A percentile compares a stretch with the other conserved stretches of the same genome.
Conservation (phyloP, 139 green algal genomes). For the Chlamydomonas schloesseri region DNA sequence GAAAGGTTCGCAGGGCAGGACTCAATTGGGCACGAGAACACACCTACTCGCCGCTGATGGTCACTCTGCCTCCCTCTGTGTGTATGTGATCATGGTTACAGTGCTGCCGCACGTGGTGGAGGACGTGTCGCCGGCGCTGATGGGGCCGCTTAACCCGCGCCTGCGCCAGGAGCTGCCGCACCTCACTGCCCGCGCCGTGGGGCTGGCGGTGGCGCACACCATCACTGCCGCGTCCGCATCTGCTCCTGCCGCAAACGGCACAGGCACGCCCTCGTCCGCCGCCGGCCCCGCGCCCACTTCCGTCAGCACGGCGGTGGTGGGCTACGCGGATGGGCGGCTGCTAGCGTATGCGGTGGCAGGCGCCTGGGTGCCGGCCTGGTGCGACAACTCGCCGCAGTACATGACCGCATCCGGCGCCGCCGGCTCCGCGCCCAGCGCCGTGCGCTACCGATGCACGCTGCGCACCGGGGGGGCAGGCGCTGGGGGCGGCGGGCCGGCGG, state of each 20-base stretch:
- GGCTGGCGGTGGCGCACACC: not conserved
- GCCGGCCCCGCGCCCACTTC: not conserved
- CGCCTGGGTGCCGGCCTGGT: slow-evolving; percentile 37
- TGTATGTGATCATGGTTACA: too few species aligned
- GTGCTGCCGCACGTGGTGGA: slow-evolving; percentile 38
- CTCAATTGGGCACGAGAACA: not conserved
- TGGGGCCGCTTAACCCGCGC: slow-evolving; percentile 34
- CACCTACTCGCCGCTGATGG: not conserved
- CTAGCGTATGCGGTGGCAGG: slow-evolving; percentile 14
- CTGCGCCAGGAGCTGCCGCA: not conserved
- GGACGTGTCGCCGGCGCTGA: slow-evolving; percentile 5
- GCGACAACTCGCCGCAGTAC: slow-evolving; percentile 20
- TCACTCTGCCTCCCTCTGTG: not conserved
- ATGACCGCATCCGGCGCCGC: not conserved
- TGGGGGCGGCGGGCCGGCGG: not conserved
- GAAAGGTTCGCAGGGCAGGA: too few species aligned
- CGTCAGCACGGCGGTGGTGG: slow-evolving; percentile 25
- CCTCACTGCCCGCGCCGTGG: not conserved
- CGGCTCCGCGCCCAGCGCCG: not conserved
- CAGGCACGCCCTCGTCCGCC: not conserved
- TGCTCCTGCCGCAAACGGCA: not conserved
- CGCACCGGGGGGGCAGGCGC: not conserved
- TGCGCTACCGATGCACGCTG: slow-evolving; percentile 32
- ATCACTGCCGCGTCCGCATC: not conserved
- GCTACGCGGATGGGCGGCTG: not conserved